These are phyloP conservation scores for Pseudocercospora crystallina DNA, from an alignment of 2,329 filamentous ascomycete genomes.

Conservation along the genomic window DNA sequence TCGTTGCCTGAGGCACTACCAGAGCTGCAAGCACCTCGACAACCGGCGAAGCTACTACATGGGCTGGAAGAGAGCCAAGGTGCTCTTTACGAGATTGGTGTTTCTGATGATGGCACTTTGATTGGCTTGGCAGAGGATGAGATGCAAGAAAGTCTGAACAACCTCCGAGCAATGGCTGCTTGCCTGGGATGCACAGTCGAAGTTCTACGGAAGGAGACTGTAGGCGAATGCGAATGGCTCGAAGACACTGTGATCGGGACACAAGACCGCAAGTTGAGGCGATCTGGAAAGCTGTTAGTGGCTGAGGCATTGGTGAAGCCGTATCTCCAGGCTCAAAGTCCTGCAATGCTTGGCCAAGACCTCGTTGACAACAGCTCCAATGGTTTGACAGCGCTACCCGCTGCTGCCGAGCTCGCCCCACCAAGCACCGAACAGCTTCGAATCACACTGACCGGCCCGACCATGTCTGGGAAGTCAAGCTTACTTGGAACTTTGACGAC, in stretches of 20 bases:
- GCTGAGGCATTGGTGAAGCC: conserved; percentile 88
- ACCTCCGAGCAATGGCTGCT: conserved; percentile 84
- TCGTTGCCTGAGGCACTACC: conserved; percentile 67
- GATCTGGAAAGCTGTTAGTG: conserved; percentile 67
- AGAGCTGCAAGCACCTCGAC: conserved; percentile 57
- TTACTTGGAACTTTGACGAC: conserved; percentile 85
- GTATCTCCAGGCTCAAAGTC: conserved; percentile 41
- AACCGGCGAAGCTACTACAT: conserved; percentile 59
- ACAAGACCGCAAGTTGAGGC: conserved; percentile 40
- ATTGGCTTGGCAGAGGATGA: conserved; percentile 87
- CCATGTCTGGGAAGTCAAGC: conserved; percentile 89
- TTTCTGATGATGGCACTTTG: conserved; percentile 89
- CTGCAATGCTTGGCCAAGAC: conserved; percentile 14
- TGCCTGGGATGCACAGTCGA: conserved; percentile 85
- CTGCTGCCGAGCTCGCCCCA: conserved; percentile 17
- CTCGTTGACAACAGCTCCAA: neutral
- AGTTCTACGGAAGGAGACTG: conserved; percentile 75
- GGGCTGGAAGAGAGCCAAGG: conserved; percentile 91
- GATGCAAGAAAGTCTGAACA: conserved; percentile 84
- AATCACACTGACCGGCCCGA: conserved; percentile 83
- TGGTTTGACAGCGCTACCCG: conserved; percentile 12
- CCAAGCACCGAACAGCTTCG: conserved; percentile 69
- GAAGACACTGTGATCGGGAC: conserved; percentile 40
- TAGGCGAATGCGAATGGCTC: conserved; percentile 79
- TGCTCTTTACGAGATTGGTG: conserved; percentile 92